phyloP scores from a whole-genome alignment of 192 early-diverging fungal species.

The Coemansia sp. region DNA sequence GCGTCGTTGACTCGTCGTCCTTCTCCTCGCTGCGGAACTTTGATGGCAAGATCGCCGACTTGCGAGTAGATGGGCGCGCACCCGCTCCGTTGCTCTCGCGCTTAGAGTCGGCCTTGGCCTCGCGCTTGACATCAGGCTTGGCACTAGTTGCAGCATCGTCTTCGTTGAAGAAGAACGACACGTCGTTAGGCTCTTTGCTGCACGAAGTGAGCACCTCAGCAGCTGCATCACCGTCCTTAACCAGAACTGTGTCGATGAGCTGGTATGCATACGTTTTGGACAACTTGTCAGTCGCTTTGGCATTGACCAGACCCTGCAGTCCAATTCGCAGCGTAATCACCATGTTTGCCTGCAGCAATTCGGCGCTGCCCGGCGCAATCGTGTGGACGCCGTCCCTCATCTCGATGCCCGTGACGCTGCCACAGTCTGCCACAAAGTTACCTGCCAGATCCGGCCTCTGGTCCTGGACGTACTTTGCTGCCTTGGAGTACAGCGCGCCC shows the following conservation, averaged over 20 bases:
- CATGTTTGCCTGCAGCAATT: conserved; percentile 79
- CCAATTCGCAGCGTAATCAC: conserved; percentile 83
- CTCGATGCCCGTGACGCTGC: conserved; percentile 92
- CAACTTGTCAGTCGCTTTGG: conserved; percentile 69
- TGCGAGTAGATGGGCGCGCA: conserved; percentile 47
- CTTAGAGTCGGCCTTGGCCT: conserved; percentile 19
- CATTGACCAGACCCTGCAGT: conserved; percentile 82
- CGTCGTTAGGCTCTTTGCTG: conserved; percentile 45
- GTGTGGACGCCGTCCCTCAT: conserved; percentile 84
- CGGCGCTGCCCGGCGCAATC: conserved; percentile 71
- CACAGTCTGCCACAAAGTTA: conserved; percentile 87
- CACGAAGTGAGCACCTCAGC: conserved; percentile 40
- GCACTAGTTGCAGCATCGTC: conserved; percentile 28
- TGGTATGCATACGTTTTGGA: conserved; percentile 82
- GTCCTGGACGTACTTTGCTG: conserved; percentile 68
- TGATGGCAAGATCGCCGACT: conserved; percentile 71
- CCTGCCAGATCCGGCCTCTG: conserved; percentile 84
- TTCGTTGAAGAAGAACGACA: conserved; percentile 58
- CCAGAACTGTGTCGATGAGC: conserved; percentile 81
- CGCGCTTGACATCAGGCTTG: conserved; percentile 30
- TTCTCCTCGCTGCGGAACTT: conserved; percentile 81
- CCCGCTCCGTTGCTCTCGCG: conserved; percentile 12
- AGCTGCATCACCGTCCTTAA: conserved; percentile 36
- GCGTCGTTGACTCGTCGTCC: conserved; percentile 78
- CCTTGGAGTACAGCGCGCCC: conserved; percentile 75